Conservation (phyloP, 192 early-diverging fungal genomes). For the Lobulomyces angularis region DNA sequence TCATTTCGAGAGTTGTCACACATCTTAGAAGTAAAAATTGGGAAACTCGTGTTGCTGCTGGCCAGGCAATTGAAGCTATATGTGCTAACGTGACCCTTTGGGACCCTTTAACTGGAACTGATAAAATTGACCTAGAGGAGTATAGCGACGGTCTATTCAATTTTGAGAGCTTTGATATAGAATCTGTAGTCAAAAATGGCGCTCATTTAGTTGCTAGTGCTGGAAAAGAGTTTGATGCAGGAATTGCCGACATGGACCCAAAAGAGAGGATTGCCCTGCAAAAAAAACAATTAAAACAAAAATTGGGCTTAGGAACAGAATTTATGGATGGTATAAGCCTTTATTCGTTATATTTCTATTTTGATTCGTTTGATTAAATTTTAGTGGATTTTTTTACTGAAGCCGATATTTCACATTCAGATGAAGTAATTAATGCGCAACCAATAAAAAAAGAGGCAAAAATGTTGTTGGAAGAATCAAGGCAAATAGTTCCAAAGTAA, state of each 20-base stretch:
- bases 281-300: slow-evolving; percentile 65
- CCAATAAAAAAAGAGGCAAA: slow-evolving; percentile 7
- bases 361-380: background rate
- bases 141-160: slow-evolving; percentile 38
- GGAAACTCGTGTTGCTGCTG: slow-evolving; percentile 93
- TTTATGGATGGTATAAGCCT: slow-evolving; percentile 62
- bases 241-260: slow-evolving; percentile 61
- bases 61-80: slow-evolving; percentile 81
- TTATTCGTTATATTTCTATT: slow-evolving; percentile 3
- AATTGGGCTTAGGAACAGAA: slow-evolving; percentile 75
- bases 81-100: slow-evolving; percentile 79
- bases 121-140: slow-evolving; percentile 7
- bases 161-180: slow-evolving; percentile 77
- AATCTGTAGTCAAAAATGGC: slow-evolving; percentile 64
- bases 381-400: slow-evolving; percentile 78
- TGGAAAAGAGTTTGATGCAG: slow-evolving; percentile 87
- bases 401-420: slow-evolving; percentile 40
- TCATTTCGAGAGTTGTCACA: slow-evolving; percentile 71
- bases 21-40: slow-evolving; percentile 80
- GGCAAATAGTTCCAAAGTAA: slow-evolving; percentile 1
- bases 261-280: slow-evolving; percentile 71
- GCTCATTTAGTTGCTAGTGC: slow-evolving; percentile 68
- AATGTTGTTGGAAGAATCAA: slow-evolving; percentile 12
- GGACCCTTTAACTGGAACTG: slow-evolving; percentile 37
- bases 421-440: background rate